Evolutionary conservation across 2,329 filamentous ascomycete species (phyloP).

Genomic region (Albophoma yamanashiensis): DNA sequence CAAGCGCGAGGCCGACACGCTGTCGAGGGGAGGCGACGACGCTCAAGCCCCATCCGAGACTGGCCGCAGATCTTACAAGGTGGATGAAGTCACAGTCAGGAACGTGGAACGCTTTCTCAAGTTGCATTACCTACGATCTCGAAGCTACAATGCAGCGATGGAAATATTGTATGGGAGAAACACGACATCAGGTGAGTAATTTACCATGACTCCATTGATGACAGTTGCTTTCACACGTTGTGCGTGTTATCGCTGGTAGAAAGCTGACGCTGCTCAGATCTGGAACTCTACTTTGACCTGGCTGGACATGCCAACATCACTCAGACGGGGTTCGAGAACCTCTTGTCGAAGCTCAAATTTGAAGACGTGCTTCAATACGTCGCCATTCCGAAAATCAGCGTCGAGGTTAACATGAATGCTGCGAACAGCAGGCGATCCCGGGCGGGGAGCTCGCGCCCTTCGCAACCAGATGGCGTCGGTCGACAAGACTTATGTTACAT

Average conservation of each 20-base stretch:
- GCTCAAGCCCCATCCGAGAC: neutral
- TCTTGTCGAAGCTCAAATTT: neutral
- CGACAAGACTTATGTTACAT: neutral
- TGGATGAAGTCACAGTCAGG: neutral
- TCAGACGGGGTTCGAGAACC: neutral
- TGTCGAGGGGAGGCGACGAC: neutral
- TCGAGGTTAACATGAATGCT: neutral
- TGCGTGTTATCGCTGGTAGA: neutral
- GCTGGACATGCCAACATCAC: neutral
- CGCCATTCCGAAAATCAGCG: neutral
- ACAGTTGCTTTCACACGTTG: neutral
- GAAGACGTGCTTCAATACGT: neutral
- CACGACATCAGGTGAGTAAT: neutral
- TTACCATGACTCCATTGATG: neutral
- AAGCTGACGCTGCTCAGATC: neutral
- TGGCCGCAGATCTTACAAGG: neutral
- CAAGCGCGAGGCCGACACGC: neutral
- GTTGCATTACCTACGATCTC: neutral
- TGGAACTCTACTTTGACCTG: neutral
- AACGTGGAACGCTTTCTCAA: neutral
- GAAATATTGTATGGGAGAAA: neutral
- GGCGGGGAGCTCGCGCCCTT: neutral
- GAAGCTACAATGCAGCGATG: neutral
- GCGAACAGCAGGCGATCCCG: neutral
- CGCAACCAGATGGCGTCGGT: neutral